phyloP scores from a whole-genome alignment of 2,329 filamentous ascomycete species.

The Venturiaceae sp. region DNA sequence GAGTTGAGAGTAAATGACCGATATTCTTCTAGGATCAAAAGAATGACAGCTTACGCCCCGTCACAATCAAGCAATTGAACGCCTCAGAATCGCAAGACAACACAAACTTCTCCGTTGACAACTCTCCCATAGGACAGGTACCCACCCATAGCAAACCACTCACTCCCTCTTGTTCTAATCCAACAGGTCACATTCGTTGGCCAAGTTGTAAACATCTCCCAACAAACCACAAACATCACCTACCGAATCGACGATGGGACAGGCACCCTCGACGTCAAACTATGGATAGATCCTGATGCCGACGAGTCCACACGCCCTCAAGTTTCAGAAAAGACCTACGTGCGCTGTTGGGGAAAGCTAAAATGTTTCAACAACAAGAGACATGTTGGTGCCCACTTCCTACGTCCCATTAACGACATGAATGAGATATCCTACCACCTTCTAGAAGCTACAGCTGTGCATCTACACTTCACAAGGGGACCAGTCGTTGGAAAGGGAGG shows the following conservation, averaged over 20 bases:
- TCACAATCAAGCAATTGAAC: slow-evolving; percentile 90
- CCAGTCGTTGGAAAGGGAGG: slow-evolving; percentile 35
- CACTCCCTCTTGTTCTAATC: not conserved
- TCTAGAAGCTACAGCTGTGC: slow-evolving; percentile 80
- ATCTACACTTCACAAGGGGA: slow-evolving; percentile 73
- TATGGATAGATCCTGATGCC: slow-evolving; percentile 60
- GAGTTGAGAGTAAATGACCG: not conserved
- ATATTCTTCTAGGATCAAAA: slow-evolving; percentile 17
- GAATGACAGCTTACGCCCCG: slow-evolving; percentile 82
- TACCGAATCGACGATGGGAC: slow-evolving; percentile 95
- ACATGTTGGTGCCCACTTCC: slow-evolving; percentile 69
- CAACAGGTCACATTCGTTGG: slow-evolving; percentile 70
- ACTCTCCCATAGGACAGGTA: slow-evolving; percentile 54
- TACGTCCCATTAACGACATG: slow-evolving; percentile 71
- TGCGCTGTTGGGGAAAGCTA: slow-evolving; percentile 75
- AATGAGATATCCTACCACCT: slow-evolving; percentile 93
- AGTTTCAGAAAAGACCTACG: slow-evolving; percentile 66
- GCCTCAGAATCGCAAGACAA: slow-evolving; percentile 70
- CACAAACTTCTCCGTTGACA: slow-evolving; percentile 77
- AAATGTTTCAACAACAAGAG: slow-evolving; percentile 78
- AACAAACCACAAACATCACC: slow-evolving; percentile 83
- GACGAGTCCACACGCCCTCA: slow-evolving; percentile 38
- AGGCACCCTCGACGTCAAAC: slow-evolving; percentile 81
- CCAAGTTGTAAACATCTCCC: slow-evolving; percentile 77
- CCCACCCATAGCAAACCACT: not conserved